Evolutionary conservation across 768 basidiomycete species (phyloP), one percentile per base, ranked within the genome.

Genomic region (Russula virescens): DNA sequence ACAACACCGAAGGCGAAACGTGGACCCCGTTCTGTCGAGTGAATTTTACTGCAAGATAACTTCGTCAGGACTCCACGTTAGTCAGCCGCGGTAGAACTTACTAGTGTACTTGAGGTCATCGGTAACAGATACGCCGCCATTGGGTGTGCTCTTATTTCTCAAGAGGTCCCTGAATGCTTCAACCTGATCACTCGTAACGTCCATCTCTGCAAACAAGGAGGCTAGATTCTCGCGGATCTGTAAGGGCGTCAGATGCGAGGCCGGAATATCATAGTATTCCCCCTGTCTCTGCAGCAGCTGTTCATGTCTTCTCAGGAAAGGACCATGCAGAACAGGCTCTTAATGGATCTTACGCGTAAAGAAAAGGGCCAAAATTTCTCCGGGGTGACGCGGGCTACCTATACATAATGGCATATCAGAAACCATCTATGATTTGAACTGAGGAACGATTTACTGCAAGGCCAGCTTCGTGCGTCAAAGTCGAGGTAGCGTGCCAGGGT

Each of bases 21-120:
- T 98, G 95, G 45, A 97, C 84, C 2, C 90, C 81, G 64, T 98
- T 97, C 76, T 97, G 94, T 65, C 95, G 80, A 18, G 89, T 84
- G 72, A 88, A 87, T 74, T 95, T 97, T 79, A 97, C 92, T 94
- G 68, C 34, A 31, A 18, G 38, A 46, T n/a, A 16, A 35, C 1
- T 25, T 47, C 28, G 42, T 49, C 42, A 52, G n/a, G 7, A 38
- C 25, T 5, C 6, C 14, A 43, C 21, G 34, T 13, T 25, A 34
- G 19, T 11, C 56, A 42, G 19, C 13, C 11, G 13, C 6, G 35
- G 13, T 48, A 2, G n/a, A 14, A 77, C 88, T 58, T 69, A 94
- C 94, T 81, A n/a, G 83, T 87, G 71, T 94, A 92, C 75, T 96
- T 97, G 64, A 97, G 76, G 66, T 91, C 90, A 63, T 91, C 86